Evolutionary conservation across 176 grass and related monocot genomes (phyloP).

Genomic region (Pontederia paniculata): DNA sequence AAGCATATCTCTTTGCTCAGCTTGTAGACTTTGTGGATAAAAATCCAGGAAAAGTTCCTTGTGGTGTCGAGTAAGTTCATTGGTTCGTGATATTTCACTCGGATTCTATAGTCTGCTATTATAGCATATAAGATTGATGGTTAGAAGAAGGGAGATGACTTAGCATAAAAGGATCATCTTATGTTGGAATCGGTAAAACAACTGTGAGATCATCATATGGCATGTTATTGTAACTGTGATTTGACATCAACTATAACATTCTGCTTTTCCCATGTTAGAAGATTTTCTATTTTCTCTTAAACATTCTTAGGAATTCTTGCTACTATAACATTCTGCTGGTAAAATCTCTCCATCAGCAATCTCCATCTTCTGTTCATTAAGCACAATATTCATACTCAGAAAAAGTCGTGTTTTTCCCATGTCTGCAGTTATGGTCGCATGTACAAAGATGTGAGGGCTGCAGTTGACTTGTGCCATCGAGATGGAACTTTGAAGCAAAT

Average conservation of each 20-base stretch:
- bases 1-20: constrained; percentile 96
- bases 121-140: not conserved
- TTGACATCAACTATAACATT: too few relatives aligned
- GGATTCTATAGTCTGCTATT: not conserved
- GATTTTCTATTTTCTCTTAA: too few relatives aligned
- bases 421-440: constrained; percentile 55
- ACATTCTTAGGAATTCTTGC: too few relatives aligned
- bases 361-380: too few relatives aligned
- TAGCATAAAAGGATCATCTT: not conserved
- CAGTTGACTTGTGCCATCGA: constrained; percentile 89
- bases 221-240: too few relatives aligned
- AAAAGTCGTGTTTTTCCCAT: too few relatives aligned
- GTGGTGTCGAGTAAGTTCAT: constrained; percentile 64
- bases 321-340: too few relatives aligned
- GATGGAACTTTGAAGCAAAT: constrained; percentile 96
- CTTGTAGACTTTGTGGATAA: constrained; percentile 94
- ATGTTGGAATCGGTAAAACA: not conserved
- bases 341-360: too few relatives aligned
- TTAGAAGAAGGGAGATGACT: not conserved
- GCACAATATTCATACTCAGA: too few relatives aligned
- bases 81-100: constrained; percentile 14
- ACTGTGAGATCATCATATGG: too few relatives aligned
- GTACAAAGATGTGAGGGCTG: constrained; percentile 93
- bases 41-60: constrained; percentile 85
- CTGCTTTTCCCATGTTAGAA: too few relatives aligned